Evolutionary conservation across 805 yeast species (phyloP), one percentile per base, ranked within the genome.

Genomic region (Candida ficus): DNA sequence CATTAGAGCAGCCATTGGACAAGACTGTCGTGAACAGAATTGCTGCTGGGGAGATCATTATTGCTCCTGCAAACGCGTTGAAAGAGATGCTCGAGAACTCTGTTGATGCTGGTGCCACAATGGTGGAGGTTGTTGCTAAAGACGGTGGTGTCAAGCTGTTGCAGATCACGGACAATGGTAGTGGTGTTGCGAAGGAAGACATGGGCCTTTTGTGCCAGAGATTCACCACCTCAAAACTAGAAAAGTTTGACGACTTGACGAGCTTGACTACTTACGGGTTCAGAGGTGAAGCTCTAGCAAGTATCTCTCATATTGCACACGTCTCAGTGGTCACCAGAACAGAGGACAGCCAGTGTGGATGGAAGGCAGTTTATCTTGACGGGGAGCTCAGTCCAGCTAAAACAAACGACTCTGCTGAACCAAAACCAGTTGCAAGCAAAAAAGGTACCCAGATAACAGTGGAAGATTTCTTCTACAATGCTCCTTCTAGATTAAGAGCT

Each of bases 1-100:
- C 42, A n/a, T n/a, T 31, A 21, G 9, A 4, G 14, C 29, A 66
- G 62, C 64, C 75, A 14, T 71, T 91, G 19, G 93, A 83, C 33
- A 66, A 66, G 13, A 59, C 76, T 3, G 97, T 90, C 17, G 85
- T 93, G 36, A 90, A 89, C 59, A 76, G 82, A 46, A 93, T 93
- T 21, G 99, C 99, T 0, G 99, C 99, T 1, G 99, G 99, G 1
- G 98, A 93, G 64, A 87, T 93, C 62, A 86, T 93, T 42, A 75
- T 90, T 21, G 91, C 90, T 5, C 98, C 99, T 0, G 84, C 91
- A 5, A 93, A 91, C 58, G 99, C 99, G 0, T 65, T 93, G 31
- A 93, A 93, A 57, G 99, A 93, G 60, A 67, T 93, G 66, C 65
- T 93, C 45, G 99, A 93, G 63, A 93, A 93, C 66, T 76, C 95